Evolutionary conservation across 2,329 filamentous ascomycete genomes (phyloP).

Genomic region (Aspergillus costaricaensis): DNA sequence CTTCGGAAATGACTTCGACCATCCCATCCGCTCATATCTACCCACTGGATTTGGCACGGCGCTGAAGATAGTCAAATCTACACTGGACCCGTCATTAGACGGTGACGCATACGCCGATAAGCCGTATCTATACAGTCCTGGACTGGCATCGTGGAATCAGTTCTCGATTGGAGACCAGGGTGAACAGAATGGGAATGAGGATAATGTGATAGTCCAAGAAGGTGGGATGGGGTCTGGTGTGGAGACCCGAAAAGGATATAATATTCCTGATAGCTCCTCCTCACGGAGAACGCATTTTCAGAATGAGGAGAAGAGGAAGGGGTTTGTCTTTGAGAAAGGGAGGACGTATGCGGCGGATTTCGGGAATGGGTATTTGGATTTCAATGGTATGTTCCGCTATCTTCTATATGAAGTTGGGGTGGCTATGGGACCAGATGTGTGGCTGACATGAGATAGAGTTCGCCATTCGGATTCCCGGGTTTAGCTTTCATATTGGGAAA

Average conservation of each 20-base stretch:
- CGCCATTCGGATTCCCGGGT: slow-evolving; percentile 41
- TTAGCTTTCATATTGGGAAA: slow-evolving; percentile 37
- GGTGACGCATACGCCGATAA: slow-evolving; percentile 85
- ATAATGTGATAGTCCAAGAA: slow-evolving; percentile 60
- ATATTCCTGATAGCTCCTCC: slow-evolving; percentile 56
- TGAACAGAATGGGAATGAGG: slow-evolving; percentile 17
- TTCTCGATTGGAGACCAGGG: slow-evolving; percentile 49
- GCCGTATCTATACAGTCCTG: slow-evolving; percentile 83
- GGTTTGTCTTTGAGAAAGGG: slow-evolving; percentile 64
- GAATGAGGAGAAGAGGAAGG: slow-evolving; percentile 54
- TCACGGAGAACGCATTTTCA: slow-evolving; percentile 64
- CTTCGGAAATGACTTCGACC: slow-evolving; percentile 95
- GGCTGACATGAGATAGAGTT: slow-evolving; percentile 30
- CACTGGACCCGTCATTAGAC: slow-evolving; percentile 86
- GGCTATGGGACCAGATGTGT: background rate
- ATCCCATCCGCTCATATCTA: slow-evolving; percentile 80
- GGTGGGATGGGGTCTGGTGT: slow-evolving; percentile 61
- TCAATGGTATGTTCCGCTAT: slow-evolving; percentile 58
- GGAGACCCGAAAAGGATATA: slow-evolving; percentile 48
- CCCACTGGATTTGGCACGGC: slow-evolving; percentile 85
- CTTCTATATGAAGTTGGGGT: background rate
- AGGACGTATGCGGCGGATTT: slow-evolving; percentile 70
- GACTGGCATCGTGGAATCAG: slow-evolving; percentile 76
- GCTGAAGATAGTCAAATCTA: slow-evolving; percentile 83
- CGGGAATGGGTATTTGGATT: slow-evolving; percentile 90